Evolutionary conservation across 2,329 filamentous ascomycete species (phyloP).

Genomic region (Verruconis gallopava): DNA sequence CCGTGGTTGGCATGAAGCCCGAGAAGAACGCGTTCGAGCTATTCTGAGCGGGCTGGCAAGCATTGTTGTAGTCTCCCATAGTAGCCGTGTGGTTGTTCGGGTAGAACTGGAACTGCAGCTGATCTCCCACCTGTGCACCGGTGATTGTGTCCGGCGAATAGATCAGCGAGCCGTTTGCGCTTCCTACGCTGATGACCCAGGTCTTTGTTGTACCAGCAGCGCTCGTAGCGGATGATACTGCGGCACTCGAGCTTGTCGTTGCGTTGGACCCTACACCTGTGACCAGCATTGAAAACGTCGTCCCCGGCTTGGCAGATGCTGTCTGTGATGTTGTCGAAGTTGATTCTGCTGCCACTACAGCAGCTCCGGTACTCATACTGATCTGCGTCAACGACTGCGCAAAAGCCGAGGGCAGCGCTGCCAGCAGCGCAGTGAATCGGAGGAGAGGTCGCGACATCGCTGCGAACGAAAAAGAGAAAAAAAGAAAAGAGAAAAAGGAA

Average conservation of each 20-base stretch:
- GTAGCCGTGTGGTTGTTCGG: conserved; percentile 62
- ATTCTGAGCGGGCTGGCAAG: conserved; percentile 49
- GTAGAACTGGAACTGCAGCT: conserved; percentile 41
- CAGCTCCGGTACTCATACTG: conserved; percentile 3
- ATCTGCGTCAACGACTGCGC: background rate
- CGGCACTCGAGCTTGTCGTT: background rate
- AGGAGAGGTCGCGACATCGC: background rate
- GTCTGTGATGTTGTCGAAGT: background rate
- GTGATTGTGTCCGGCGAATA: conserved; percentile 55
- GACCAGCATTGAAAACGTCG: background rate
- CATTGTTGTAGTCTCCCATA: conserved; percentile 60
- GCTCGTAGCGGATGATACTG: background rate
- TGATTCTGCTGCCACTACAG: background rate
- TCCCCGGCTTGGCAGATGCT: background rate
- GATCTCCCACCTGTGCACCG: conserved; percentile 43
- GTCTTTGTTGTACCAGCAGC: conserved; percentile 1
- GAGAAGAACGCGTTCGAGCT: conserved; percentile 39
- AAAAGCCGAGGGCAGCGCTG: too few species aligned
- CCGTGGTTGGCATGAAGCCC: conserved; percentile 44
- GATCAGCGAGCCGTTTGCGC: conserved; percentile 25
- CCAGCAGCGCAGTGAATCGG: too few species aligned
- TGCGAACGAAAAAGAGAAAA: background rate
- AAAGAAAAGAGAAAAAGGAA: background rate
- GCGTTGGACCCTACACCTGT: background rate
- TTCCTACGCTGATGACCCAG: conserved; percentile 10